Conservation (phyloP, 331 rosid genomes). For the Acacia concinna region DNA sequence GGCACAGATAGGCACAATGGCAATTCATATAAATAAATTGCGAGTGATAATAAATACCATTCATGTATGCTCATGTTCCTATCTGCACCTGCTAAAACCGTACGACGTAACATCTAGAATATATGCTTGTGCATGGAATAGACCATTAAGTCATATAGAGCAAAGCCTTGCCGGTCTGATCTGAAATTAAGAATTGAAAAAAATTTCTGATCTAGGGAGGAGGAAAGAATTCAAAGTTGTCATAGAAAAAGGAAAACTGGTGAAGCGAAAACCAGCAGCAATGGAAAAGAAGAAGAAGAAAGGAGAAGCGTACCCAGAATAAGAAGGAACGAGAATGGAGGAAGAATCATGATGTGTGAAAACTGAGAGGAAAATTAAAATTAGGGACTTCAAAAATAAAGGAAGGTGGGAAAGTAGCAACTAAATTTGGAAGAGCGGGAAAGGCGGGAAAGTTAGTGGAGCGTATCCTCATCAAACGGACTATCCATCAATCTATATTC, state of each 20-base stretch:
- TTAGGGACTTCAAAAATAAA: constrained; percentile 36
- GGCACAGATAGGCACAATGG: neutral
- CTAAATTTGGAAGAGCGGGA: constrained; percentile 54
- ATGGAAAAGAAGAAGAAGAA: constrained; percentile 13
- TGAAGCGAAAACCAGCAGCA: neutral
- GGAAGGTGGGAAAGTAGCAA: constrained; percentile 40
- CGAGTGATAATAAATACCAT: constrained; percentile 1
- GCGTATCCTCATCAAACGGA: constrained; percentile 53
- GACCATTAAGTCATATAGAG: neutral
- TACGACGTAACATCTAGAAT: constrained; percentile 17
- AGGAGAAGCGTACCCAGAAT: constrained; percentile 48
- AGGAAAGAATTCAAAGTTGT: neutral
- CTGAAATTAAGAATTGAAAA: too few species aligned
- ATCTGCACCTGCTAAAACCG: constrained; percentile 12
- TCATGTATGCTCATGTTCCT: neutral
- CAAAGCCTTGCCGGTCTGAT: neutral
- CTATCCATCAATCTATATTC: constrained; percentile 36
- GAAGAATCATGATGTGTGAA: constrained; percentile 29
- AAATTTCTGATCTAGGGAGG: too few species aligned
- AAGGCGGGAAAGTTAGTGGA: constrained; percentile 47
- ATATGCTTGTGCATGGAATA: neutral
- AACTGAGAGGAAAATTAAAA: constrained; percentile 39
- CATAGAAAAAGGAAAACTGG: constrained; percentile 5
- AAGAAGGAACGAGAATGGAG: constrained; percentile 43
- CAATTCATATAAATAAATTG: neutral